Evolutionary conservation across 805 yeast species (phyloP).

Genomic region (Saccharomycopsis sp.): DNA sequence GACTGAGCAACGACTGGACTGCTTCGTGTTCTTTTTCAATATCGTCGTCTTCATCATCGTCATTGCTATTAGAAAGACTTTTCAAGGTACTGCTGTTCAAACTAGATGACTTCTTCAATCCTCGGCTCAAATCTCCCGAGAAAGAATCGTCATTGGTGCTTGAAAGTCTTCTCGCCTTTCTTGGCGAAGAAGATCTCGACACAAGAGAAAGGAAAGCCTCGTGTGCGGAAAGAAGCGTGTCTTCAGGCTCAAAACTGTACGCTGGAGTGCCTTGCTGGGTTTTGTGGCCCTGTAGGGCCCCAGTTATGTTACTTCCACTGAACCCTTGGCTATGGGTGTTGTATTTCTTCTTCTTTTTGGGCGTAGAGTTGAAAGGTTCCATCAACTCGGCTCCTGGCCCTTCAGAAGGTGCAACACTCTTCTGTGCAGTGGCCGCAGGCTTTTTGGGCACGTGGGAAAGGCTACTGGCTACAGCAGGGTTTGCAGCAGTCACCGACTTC

Average conservation of each 20-base stretch:
- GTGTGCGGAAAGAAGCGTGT: conserved; percentile 16
- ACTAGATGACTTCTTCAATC: neutral
- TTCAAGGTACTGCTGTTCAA: neutral
- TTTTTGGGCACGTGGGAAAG: no score
- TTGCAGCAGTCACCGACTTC: neutral
- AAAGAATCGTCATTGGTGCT: neutral
- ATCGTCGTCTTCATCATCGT: conserved; percentile 5
- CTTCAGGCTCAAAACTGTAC: conserved; percentile 19
- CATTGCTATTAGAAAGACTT: neutral
- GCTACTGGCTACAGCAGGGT: neutral
- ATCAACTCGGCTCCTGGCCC: conserved; percentile 2
- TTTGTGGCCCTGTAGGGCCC: neutral
- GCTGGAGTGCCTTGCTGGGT: neutral
- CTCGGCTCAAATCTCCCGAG: neutral
- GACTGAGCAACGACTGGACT: conserved; percentile 14
- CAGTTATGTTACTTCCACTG: neutral
- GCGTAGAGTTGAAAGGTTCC: conserved; percentile 21
- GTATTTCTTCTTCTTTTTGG: conserved; percentile 3
- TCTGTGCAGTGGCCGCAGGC: neutral
- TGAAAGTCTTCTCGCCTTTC: neutral
- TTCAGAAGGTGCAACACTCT: neutral
- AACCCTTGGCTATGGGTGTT: conserved; percentile 1
- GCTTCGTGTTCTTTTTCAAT: conserved; percentile 20
- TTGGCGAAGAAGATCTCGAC: conserved; percentile 9
- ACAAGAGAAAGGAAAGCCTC: conserved; percentile 21